Evolutionary conservation across 176 grass and related monocot species (phyloP), one percentile per base, ranked within the genome.

Genomic region (Rhynchospora pubera): DNA sequence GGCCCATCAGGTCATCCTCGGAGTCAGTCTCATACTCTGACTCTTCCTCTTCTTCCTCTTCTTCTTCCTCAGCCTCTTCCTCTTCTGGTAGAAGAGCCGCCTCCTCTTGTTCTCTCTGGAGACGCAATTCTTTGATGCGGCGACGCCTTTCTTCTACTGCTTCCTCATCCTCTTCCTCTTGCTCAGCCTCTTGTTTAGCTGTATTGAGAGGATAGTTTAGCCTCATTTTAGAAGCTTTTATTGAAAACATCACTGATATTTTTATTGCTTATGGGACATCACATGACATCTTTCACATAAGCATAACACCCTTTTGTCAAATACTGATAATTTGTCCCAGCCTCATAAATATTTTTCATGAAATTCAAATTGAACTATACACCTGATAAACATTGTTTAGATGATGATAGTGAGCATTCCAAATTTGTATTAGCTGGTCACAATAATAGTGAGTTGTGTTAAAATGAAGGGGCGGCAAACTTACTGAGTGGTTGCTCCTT

Each of bases 11-110:
- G 42, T 97, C 95, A 62, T 97, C 95, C 85, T 97, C 95, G 1
- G 88, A 94, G 83, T 97, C 95, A 0, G 95, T 97, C 81, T 97
- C 92, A 15, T 94, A 97, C 84, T 97, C 95, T 0, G 92, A 97
- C 56, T 97, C 95, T 42, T 97, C 95, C 7, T 86, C 85, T 21
- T 88, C 88, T n/a, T 88, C 95, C 6, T 88, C 87, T 15, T 94
- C 87, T 10, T 79, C 83, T 0, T 91, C 67, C 0, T 85, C 87
- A 5, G 87, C 93, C 57, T 97, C 94, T 48, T 96, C 93, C 80
- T 97, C 92, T 39, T 91, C 87, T 59, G 90, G 88, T 44, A 94
- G 81, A 39, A 97, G 67, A n/a, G 88, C 83, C 6, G 87, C 87
- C 21, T 94, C 94, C 45, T 97, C 94, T 78, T 97, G 92, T 70